Evolutionary conservation across 2,329 filamentous ascomycete species (phyloP), one percentile per base, ranked within the genome.

Genomic region (Monilinia fructicola): DNA sequence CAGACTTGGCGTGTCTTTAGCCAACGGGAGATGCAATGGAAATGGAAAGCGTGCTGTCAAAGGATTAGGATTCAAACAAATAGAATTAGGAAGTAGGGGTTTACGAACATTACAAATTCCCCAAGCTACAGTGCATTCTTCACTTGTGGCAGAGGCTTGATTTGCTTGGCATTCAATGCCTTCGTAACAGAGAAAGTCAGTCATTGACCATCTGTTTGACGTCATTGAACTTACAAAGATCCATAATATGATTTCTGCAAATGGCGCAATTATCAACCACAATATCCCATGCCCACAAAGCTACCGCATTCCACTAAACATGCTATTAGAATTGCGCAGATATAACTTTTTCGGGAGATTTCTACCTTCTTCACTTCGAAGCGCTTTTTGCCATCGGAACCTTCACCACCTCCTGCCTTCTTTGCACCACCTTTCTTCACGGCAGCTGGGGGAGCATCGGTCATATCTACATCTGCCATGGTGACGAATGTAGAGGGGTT

Each of bases 261-360:
- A 99, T 99, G 75, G 95, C 95, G 78, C 95, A 99, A 85, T 99
- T 99, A 81, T 99, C 95, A 69, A 99, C 95, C 42, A 98, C 93
- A 68, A 99, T 99, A 78, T 99, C 95, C 95, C 95, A 99, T 0
- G 95, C 95, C 95, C 95, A 99, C 2, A 99, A 85, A 52, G 95
- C 93, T 62, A 99, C 95, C 0, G 95, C 95, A 75, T 98, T 98
- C 95, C 95, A 99, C 94, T 97, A 75, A 54, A 70, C 3, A 52
- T 53, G 23, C 21, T 31, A 67, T 52, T 9, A 62, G 42, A 63
- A 31, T 6, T 26, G 26, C n/a, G 58, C 21, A 54, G 18, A 28
- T 18, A 38, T 14, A 28, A 35, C 38, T 54, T 46, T 54, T 46
- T 54, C 26, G 21, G 48, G 40, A 55, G 40, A 55, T 26, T 44